Evolutionary conservation across 352 stramenopile species (phyloP).

Genomic region (Phytophthora pisi): DNA sequence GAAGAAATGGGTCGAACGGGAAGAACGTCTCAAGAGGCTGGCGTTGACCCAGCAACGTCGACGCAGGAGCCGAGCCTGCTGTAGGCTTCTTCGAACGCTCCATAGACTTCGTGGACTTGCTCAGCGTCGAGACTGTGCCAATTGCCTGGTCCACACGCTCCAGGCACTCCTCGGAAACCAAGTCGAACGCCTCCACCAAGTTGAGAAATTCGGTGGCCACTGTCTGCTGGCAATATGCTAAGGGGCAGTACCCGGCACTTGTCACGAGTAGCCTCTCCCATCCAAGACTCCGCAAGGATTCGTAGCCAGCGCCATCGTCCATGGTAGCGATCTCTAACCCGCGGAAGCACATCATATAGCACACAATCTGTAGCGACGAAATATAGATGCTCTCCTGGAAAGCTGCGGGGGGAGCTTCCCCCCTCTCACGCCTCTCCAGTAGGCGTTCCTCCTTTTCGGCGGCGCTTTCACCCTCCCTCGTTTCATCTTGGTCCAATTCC

Average conservation of each 20-base stretch:
- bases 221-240: slow-evolving; percentile 81
- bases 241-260: slow-evolving; percentile 57
- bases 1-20: slow-evolving; percentile 97
- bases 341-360: slow-evolving; percentile 98
- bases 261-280: slow-evolving; percentile 81
- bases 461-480: slow-evolving; percentile 20
- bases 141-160: slow-evolving; percentile 79
- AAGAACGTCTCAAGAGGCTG: slow-evolving; percentile 93
- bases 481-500: slow-evolving; percentile 16
- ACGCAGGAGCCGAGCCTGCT: slow-evolving; percentile 30
- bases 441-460: slow-evolving; percentile 31
- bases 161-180: slow-evolving; percentile 79
- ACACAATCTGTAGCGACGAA: slow-evolving; percentile 93
- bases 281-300: slow-evolving; percentile 81
- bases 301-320: slow-evolving; percentile 63
- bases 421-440: slow-evolving; percentile 36
- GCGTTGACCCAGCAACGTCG: slow-evolving; percentile 54
- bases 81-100: slow-evolving; percentile 65
- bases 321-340: slow-evolving; percentile 86
- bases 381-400: slow-evolving; percentile 84
- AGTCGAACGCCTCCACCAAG: slow-evolving; percentile 75
- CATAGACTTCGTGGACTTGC: slow-evolving; percentile 64
- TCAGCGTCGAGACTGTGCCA: slow-evolving; percentile 45
- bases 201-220: slow-evolving; percentile 87
- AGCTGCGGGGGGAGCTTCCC: slow-evolving; percentile 16